Evolutionary conservation across 768 basidiomycete species (phyloP).

Genomic region (Podaxis rugospora): DNA sequence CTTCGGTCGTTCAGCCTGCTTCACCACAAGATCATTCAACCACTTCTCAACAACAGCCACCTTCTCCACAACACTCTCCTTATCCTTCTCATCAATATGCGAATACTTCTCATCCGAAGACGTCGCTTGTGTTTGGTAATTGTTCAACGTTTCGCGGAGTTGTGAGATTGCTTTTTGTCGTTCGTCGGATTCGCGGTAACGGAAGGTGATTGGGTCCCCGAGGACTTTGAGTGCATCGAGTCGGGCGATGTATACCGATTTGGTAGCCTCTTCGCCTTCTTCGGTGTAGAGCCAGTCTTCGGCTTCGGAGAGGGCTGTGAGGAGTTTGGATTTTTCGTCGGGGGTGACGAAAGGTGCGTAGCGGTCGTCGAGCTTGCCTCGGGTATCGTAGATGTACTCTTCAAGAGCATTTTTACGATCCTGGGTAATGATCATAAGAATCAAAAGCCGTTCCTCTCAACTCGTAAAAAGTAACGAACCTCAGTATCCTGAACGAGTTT

Average conservation of each 20-base stretch:
- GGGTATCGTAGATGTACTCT: slow-evolving; percentile 97
- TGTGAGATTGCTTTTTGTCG: slow-evolving; percentile 67
- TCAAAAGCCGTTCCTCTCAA: neutral
- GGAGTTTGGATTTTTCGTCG: slow-evolving; percentile 74
- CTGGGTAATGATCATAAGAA: slow-evolving; percentile 30
- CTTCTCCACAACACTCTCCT: slow-evolving; percentile 82
- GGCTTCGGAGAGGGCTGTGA: slow-evolving; percentile 64
- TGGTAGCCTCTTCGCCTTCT: slow-evolving; percentile 93
- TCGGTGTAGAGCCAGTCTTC: slow-evolving; percentile 98
- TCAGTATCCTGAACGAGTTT: slow-evolving; percentile 98
- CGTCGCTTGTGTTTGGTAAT: slow-evolving; percentile 79
- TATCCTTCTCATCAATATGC: slow-evolving; percentile 90
- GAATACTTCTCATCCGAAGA: slow-evolving; percentile 80
- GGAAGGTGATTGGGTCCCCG: slow-evolving; percentile 82
- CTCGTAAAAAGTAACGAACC: slow-evolving; percentile 39
- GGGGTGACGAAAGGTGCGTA: slow-evolving; percentile 73
- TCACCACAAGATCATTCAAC: slow-evolving; percentile 88
- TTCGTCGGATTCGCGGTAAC: slow-evolving; percentile 81
- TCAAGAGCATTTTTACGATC: slow-evolving; percentile 98
- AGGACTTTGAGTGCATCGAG: slow-evolving; percentile 81
- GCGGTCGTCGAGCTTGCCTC: slow-evolving; percentile 86
- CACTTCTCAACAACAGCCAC: slow-evolving; percentile 89
- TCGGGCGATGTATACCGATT: slow-evolving; percentile 87
- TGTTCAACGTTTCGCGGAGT: slow-evolving; percentile 86
- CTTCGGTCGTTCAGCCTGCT: slow-evolving; percentile 88